A percentile compares a stretch with the other conserved stretches of the same genome.
phyloP scores from a whole-genome alignment of 75 land plant species.

The Selaginella moellendorffii region DNA sequence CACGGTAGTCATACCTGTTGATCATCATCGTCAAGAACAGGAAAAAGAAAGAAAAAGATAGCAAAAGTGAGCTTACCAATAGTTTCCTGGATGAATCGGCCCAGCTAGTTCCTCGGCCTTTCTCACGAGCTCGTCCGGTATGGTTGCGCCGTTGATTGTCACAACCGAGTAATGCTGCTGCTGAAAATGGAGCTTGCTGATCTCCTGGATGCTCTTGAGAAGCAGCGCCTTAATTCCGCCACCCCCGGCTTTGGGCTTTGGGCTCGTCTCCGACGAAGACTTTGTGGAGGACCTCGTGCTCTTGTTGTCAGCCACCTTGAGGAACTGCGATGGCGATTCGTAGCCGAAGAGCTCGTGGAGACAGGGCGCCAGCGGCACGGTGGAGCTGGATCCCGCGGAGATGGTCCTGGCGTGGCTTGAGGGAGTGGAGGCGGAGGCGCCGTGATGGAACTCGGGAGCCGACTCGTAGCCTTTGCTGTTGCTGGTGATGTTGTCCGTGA shows the following conservation, averaged over 20 bases:
- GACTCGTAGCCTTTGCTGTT: background rate
- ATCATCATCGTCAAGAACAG: background rate
- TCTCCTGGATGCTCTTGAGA: background rate
- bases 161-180: background rate
- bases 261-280: background rate
- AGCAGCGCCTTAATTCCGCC: background rate
- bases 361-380: background rate
- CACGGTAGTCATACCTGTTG: conserved; percentile 69
- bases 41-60: background rate
- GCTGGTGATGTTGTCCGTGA: background rate
- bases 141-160: conserved; percentile 44
- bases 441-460: background rate
- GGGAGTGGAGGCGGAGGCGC: background rate
- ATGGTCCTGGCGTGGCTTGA: background rate
- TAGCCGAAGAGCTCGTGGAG: conserved; percentile 8
- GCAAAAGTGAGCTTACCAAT: conserved; percentile 42
- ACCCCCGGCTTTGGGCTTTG: background rate
- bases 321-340: background rate
- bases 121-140: conserved; percentile 45
- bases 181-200: background rate
- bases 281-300: background rate
- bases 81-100: conserved; percentile 68
- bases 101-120: conserved; percentile 83
- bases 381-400: background rate
- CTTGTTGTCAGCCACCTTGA: background rate